Base-by-base conservation (phyloP, 139 green algal genomes). In the Auxenochlorella pyrenoidosa region DNA sequence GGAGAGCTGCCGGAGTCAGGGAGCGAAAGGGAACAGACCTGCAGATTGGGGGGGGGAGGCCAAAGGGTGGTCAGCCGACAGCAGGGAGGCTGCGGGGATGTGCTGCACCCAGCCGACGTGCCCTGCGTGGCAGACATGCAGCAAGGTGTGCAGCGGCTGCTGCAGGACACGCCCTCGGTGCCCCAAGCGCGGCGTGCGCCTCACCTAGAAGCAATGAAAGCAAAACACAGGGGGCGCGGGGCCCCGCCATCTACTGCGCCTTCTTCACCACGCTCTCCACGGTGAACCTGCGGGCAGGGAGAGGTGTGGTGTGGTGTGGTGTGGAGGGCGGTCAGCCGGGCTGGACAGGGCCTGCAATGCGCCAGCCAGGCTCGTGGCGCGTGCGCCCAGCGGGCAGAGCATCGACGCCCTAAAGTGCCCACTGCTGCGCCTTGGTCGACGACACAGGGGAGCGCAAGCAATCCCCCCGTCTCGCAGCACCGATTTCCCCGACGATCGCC, bases 221-320 rank as follows among this genome's bases (percentile, higher is more conserved):
- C 15, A 51, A n/a, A 58, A 21, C 15, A 44, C 8, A 58, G 5
- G 70, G 34, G 70, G 34, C 10, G 0, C 24, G 40, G 73, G 40
- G 40, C 38, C 73, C 73, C 24, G 73, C 2, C 40, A n/a, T 79
- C 73, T 72, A 77, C 63, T 86, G 38, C 34, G 63, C 80, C 80
- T 77, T 86, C 83, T 87, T 72, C 70, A 72, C 71, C 30, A 72
- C 41, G 47, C 38, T 60, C 38, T 85, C 80, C 59, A 85, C 80
- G 1, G 19, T 44, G 28, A 85, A 85, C 40, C 79, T 84, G 79
- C 77, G 34, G 44, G 13, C 44, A 22, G 47, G 22, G n/a, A 68
- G 43, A 47, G 32, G 32, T 24, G 38, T 28, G n/a, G n/a, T n/a
- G n/a, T n/a, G n/a, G n/a, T n/a, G n/a, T n/a, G n/a, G n/a, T n/a